Conservation (phyloP, 352 stramenopile species). For the Phytophthora cajani region DNA sequence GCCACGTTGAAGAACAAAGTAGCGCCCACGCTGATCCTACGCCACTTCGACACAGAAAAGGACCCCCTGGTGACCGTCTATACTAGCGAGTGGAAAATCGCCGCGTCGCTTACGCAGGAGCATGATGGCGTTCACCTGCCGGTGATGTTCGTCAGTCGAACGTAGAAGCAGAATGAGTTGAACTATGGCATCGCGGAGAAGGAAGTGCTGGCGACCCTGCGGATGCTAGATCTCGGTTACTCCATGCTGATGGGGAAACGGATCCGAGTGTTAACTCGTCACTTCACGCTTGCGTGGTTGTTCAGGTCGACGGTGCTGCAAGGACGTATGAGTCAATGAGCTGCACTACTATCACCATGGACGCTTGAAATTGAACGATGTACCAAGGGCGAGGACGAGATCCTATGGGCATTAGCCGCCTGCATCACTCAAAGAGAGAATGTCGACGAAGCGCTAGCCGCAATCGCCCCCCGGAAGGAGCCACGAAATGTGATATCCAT, state of each 20-base stretch:
- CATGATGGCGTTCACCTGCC: background rate
- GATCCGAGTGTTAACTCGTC: background rate
- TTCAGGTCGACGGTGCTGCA: background rate
- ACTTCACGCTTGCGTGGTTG: constrained; percentile 11
- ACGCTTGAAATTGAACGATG: background rate
- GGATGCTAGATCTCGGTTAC: background rate
- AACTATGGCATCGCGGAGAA: background rate
- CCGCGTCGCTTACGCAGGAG: background rate
- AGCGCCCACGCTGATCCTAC: background rate
- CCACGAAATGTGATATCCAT: background rate
- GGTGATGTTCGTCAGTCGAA: background rate
- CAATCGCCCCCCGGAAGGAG: background rate
- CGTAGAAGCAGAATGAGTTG: background rate
- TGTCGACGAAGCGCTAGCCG: background rate
- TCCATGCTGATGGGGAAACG: background rate
- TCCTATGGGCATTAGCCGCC: background rate
- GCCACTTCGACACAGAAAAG: background rate
- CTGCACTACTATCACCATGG: background rate
- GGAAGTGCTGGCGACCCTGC: background rate
- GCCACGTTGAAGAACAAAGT: background rate
- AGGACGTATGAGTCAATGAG: constrained; percentile 1
- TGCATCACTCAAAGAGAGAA: background rate
- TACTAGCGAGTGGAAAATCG: background rate
- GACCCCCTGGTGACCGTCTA: background rate
- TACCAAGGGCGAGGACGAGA: constrained; percentile 14